Base-by-base conservation (phyloP, 352 stramenopile genomes). In the Blastocystis sp. region DNA sequence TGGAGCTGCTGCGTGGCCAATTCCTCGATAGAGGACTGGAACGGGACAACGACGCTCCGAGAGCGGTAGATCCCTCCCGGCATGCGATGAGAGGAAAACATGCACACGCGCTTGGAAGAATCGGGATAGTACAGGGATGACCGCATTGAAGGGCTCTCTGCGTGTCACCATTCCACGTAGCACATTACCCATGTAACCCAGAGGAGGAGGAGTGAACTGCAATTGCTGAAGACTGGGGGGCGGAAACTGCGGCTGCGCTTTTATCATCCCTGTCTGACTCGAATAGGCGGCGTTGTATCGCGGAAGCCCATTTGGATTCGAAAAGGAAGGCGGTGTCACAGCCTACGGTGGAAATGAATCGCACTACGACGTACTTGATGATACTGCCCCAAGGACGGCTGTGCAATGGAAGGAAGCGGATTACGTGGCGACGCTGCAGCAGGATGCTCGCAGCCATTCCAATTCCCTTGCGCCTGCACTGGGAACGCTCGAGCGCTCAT, bases 1-100 rank as follows among this genome's bases (percentile, higher is more conserved):
- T 84, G 74, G 17, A 84, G 74, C n/a, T 84, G 74, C 53, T 84
- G 74, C 17, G n/a, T 84, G 2, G 45, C 74, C n/a, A 84, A 67
- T 34, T 84, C 74, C 61, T 84, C 74, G n/a, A 84, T 69, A 3
- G 74, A 84, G 19, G 74, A 84, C 38, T 41, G 48, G 14, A 67
- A 14, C 7, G 23, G 40, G 4, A 41, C 19, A 41, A 40, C 23
- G 10, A 81, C 60, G 19, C 19, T 45, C 23, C 28, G 34, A 40
- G 21, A 34, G 2, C 38, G 71, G 34, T 56, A 56, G 5, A 56
- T 56, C 5, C 48, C 48, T 14, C 5, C 14, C 48, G 48, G 48
- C 14, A 14, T 14, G 5, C 48, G 48, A 56, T 7, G 48, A 7
- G 48, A 56, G 14, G 48, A 56, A 14, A 56, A 56, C 48, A 56